Evolutionary conservation across 192 early-diverging fungal genomes (phyloP).

Genomic region (Allomyces macrogynus): DNA sequence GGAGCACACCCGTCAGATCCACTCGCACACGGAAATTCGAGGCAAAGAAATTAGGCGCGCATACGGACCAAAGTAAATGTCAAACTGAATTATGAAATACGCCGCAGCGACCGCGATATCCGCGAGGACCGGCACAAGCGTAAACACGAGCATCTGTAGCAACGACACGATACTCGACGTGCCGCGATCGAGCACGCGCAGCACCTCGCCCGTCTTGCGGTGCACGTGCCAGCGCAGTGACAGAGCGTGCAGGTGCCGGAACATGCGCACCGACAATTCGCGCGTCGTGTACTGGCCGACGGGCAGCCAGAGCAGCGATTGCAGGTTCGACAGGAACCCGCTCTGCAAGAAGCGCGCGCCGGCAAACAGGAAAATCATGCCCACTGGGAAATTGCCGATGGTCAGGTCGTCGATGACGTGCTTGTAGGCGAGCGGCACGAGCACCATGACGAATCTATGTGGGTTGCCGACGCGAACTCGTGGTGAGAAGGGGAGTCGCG

Average conservation of each 20-base stretch:
- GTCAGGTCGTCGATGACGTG: slow-evolving; percentile 48
- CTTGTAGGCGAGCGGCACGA: slow-evolving; percentile 70
- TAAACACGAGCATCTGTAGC: slow-evolving; percentile 1
- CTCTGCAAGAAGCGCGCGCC: slow-evolving; percentile 51
- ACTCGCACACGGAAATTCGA: too few relatives aligned
- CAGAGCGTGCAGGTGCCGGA: slow-evolving; percentile 70
- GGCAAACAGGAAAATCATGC: slow-evolving; percentile 39
- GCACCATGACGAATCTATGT: slow-evolving; percentile 45
- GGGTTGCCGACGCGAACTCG: too few relatives aligned
- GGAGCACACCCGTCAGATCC: too few relatives aligned
- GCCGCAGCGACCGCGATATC: not conserved
- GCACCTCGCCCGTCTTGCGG: slow-evolving; percentile 84
- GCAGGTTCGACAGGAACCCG: slow-evolving; percentile 53
- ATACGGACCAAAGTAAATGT: slow-evolving; percentile 17
- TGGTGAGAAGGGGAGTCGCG: too few relatives aligned
- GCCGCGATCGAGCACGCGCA: slow-evolving; percentile 75
- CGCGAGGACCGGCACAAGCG: not conserved
- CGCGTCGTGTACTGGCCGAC: slow-evolving; percentile 82
- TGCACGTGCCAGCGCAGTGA: slow-evolving; percentile 82
- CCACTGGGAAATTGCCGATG: slow-evolving; percentile 23
- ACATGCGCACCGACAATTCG: slow-evolving; percentile 74
- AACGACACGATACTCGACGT: slow-evolving; percentile 23
- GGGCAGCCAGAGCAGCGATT: slow-evolving; percentile 80
- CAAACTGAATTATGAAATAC: slow-evolving; percentile 7
- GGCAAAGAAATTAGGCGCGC: too few relatives aligned